A percentile compares a stretch with the other conserved stretches of the same genome.
phyloP scores from a whole-genome alignment of 139 green algal species.

The Marvania coccoides region DNA sequence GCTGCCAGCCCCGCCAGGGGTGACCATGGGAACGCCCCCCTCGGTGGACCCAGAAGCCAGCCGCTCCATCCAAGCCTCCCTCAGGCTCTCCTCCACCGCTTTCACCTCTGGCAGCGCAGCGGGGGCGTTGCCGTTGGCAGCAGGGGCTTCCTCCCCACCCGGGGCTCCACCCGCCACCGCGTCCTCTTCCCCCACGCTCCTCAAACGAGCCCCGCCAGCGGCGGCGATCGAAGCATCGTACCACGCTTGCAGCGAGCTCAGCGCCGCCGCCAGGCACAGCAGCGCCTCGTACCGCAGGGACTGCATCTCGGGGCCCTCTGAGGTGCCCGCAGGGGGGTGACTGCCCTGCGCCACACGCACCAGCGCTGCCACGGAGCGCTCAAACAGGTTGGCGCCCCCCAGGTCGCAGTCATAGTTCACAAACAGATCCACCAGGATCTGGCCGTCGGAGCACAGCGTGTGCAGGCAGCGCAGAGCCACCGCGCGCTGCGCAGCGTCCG shows the following conservation, averaged over 20 bases:
- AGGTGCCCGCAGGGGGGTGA: neutral
- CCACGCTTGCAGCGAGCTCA: slow-evolving; percentile 68
- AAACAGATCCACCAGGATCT: slow-evolving; percentile 77
- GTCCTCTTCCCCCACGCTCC: neutral
- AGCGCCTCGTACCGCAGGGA: slow-evolving; percentile 56
- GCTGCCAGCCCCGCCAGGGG: neutral
- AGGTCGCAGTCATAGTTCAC: slow-evolving; percentile 95
- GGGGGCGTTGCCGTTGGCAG: neutral
- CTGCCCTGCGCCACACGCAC: slow-evolving; percentile 62
- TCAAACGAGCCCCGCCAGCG: neutral
- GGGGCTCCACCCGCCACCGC: neutral
- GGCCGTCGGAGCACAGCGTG: slow-evolving; percentile 62
- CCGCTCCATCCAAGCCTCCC: slow-evolving; percentile 19
- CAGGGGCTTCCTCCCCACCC: neutral
- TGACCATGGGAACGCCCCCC: neutral
- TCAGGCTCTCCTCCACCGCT: slow-evolving; percentile 9
- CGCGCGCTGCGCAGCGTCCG: slow-evolving; percentile 34
- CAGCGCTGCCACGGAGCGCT: slow-evolving; percentile 75
- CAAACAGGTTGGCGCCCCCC: slow-evolving; percentile 70
- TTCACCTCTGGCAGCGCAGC: neutral
- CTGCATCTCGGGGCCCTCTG: slow-evolving; percentile 17
- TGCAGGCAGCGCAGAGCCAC: slow-evolving; percentile 67
- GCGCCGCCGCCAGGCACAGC: slow-evolving; percentile 59
- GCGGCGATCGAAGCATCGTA: slow-evolving; percentile 26
- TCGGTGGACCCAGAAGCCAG: slow-evolving; percentile 2